phyloP scores from a whole-genome alignment of 768 basidiomycete species.

The Mycena vitilis region DNA sequence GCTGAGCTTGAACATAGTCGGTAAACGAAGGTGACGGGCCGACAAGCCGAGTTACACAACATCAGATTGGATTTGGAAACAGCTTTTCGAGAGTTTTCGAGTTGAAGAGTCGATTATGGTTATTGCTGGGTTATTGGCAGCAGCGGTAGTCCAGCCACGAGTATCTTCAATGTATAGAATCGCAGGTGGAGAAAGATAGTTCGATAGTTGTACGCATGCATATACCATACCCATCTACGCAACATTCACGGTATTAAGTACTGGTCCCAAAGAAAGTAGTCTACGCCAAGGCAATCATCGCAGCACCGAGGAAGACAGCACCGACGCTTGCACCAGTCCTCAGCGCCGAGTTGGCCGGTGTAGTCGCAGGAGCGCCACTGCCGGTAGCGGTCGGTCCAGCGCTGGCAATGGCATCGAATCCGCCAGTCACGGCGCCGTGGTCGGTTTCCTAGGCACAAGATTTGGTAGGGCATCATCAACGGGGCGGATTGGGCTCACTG shows the following conservation, averaged over 20 bases:
- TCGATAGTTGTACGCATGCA: too few species aligned
- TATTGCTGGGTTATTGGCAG: too few species aligned
- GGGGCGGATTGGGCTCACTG: slow-evolving; percentile 42
- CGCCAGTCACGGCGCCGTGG: slow-evolving; percentile 54
- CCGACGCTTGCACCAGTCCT: slow-evolving; percentile 30
- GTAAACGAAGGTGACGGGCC: slow-evolving; percentile 6
- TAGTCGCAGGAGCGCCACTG: slow-evolving; percentile 29
- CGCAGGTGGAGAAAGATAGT: too few species aligned
- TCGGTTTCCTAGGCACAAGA: slow-evolving; percentile 44
- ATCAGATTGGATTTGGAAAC: too few species aligned
- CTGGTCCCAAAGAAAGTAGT: slow-evolving; percentile 1
- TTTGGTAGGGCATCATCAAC: background rate
- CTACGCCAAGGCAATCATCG: slow-evolving; percentile 29
- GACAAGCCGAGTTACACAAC: background rate
- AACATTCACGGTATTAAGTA: slow-evolving; percentile 2
- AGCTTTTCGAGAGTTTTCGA: too few species aligned
- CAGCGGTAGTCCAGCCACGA: too few species aligned
- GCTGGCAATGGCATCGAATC: slow-evolving; percentile 53
- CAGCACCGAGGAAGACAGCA: slow-evolving; percentile 23
- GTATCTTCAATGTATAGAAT: too few species aligned
- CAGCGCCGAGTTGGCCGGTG: slow-evolving; percentile 29
- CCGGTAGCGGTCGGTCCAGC: slow-evolving; percentile 41
- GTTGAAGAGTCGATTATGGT: too few species aligned
- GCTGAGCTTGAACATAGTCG: slow-evolving; percentile 58
- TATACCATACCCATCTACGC: background rate